Conservation (phyloP, 2,329 filamentous ascomycete genomes). For the Fusarium sarcochroum region DNA sequence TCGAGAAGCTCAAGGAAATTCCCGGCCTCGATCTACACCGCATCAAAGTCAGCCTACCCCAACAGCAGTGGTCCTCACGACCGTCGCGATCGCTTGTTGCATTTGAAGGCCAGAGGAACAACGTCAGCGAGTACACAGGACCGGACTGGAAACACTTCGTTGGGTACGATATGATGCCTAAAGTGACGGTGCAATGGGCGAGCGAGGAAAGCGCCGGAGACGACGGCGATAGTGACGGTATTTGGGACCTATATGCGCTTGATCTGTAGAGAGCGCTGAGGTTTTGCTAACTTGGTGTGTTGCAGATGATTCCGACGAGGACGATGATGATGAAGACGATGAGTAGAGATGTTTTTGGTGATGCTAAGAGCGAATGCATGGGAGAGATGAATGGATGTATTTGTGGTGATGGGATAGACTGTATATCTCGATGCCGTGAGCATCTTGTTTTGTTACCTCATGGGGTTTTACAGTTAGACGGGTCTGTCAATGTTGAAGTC, state of each 20-base stretch:
- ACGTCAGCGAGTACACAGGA: slow-evolving; percentile 50
- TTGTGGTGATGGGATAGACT: no score
- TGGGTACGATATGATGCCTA: slow-evolving; percentile 46
- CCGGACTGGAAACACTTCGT: slow-evolving; percentile 55
- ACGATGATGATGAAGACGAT: slow-evolving; percentile 12
- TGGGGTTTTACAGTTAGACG: no score
- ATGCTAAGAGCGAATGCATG: no score
- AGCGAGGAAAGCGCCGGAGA: slow-evolving; percentile 31
- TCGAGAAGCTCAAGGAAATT: slow-evolving; percentile 52
- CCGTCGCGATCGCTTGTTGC: slow-evolving; percentile 16
- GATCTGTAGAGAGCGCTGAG: slow-evolving; percentile 37
- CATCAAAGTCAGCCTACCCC: slow-evolving; percentile 52
- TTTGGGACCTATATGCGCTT: slow-evolving; percentile 50
- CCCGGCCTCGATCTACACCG: slow-evolving; percentile 53
- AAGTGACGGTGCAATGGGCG: slow-evolving; percentile 30
- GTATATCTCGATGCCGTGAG: no score
- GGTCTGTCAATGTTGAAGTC: no score
- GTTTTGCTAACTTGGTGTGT: slow-evolving; percentile 34
- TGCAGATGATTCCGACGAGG: slow-evolving; percentile 25
- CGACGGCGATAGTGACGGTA: slow-evolving; percentile 43
- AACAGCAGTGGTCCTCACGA: slow-evolving; percentile 45
- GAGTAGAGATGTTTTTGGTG: background rate
- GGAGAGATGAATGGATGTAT: no score
- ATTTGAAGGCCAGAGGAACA: slow-evolving; percentile 22
- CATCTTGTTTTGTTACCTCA: no score